Percentiles rank a stretch among this genome's conserved stretches.
These are phyloP conservation scores for Dissophora globulifera DNA, from an alignment of 192 early-diverging fungal species.

Conservation along the genomic window DNA sequence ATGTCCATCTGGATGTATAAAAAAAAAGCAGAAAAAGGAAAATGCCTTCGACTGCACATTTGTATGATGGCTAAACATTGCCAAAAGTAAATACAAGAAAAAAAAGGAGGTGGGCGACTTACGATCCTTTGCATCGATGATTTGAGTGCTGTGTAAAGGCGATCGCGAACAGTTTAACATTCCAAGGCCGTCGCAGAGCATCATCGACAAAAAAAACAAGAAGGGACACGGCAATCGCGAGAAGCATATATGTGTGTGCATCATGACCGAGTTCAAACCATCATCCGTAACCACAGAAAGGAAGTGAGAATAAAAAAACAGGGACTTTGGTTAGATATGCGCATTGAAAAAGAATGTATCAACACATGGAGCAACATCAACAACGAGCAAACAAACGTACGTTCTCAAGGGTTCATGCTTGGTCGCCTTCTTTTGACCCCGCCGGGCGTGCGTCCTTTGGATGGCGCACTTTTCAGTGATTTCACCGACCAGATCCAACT, in stretches of 20 bases:
- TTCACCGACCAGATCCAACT: constrained; percentile 44
- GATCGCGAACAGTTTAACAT: not conserved
- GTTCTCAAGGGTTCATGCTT: constrained; percentile 32
- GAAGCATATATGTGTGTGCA: not conserved
- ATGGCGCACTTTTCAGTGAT: constrained; percentile 37
- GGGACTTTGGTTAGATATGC: no score
- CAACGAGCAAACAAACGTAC: constrained; percentile 11
- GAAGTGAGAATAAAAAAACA: no score
- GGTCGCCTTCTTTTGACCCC: constrained; percentile 36
- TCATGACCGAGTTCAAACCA: not conserved
- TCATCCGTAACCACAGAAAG: not conserved
- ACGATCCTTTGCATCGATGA: constrained; percentile 36
- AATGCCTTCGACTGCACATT: no score
- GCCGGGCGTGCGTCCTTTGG: constrained; percentile 35
- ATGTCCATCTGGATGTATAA: no score
- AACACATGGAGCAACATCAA: no score
- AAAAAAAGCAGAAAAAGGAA: no score
- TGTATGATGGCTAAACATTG: no score
- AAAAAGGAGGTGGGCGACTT: constrained; percentile 7
- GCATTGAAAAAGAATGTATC: no score
- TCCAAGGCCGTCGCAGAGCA: not conserved
- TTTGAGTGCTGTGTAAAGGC: constrained; percentile 20
- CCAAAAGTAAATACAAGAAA: not conserved
- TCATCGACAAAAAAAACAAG: not conserved
- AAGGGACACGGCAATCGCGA: not conserved